Conservation (phyloP, 108 stramenopile species). For the Skeletonema menzelii region DNA sequence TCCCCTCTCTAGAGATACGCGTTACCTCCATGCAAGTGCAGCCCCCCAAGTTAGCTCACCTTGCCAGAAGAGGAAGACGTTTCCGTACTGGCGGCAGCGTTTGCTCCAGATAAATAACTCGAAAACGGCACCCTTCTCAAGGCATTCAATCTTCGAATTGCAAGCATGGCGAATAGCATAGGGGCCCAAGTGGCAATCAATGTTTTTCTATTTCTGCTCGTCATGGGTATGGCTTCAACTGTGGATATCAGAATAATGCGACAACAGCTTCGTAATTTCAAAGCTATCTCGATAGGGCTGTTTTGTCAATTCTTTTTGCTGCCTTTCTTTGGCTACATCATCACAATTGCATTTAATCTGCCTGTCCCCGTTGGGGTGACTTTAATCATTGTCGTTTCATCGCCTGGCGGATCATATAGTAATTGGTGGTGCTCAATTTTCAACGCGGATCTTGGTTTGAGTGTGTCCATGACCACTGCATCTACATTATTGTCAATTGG, state of each 20-base stretch:
- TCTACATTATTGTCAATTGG: slow-evolving; percentile 32
- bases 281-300: slow-evolving; percentile 16
- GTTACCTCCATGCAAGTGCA: too few relatives aligned
- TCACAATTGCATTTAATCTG: slow-evolving; percentile 59
- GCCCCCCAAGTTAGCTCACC: too few relatives aligned
- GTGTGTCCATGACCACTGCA: slow-evolving; percentile 50
- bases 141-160: too few relatives aligned
- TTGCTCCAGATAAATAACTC: too few relatives aligned
- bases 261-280: slow-evolving; percentile 23
- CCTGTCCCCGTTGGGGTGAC: slow-evolving; percentile 61
- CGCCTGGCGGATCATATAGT: slow-evolving; percentile 79
- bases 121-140: too few relatives aligned
- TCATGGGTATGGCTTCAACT: slow-evolving; percentile 39
- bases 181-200: slow-evolving; percentile 12
- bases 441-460: slow-evolving; percentile 47
- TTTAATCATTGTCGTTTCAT: slow-evolving; percentile 70
- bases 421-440: slow-evolving; percentile 65
- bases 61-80: too few relatives aligned
- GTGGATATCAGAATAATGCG: slow-evolving; percentile 31
- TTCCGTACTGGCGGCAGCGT: too few relatives aligned
- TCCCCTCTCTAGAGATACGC: too few relatives aligned
- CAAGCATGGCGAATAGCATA: slow-evolving; percentile 7
- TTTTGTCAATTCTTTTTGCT: slow-evolving; percentile 63
- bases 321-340: slow-evolving; percentile 75
- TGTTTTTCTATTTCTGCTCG: slow-evolving; percentile 43